These are phyloP conservation scores for Phaseolus lunatus DNA, from an alignment of 306 rosid species.

Conservation along the genomic window DNA sequence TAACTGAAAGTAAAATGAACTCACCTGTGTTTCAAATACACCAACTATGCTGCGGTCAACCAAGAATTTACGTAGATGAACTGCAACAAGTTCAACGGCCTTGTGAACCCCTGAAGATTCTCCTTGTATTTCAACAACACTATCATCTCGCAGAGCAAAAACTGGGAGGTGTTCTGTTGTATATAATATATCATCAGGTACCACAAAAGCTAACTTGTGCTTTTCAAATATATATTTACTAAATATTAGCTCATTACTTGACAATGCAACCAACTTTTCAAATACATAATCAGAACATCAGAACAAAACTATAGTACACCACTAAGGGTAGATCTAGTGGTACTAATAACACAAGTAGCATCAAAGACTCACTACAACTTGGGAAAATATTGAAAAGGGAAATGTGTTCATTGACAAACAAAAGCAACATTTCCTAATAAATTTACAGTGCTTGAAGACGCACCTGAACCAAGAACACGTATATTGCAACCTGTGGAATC, in stretches of 20 bases:
- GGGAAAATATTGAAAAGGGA: slow-evolving; percentile 1
- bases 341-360: not conserved
- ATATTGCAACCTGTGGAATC: slow-evolving; percentile 63
- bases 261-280: slow-evolving; percentile 1
- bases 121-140: slow-evolving; percentile 69
- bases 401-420: not conserved
- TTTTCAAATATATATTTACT: slow-evolving; percentile 4
- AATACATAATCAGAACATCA: slow-evolving; percentile 26
- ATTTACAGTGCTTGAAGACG: slow-evolving; percentile 23
- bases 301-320: not conserved
- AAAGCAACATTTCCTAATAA: not conserved
- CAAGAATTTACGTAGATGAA: slow-evolving; percentile 65
- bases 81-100: slow-evolving; percentile 62
- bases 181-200: slow-evolving; percentile 39
- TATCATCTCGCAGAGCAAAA: slow-evolving; percentile 63
- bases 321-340: not conserved
- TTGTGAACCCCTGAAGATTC: slow-evolving; percentile 62
- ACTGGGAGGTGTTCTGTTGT: slow-evolving; percentile 58
- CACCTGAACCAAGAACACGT: slow-evolving; percentile 65
- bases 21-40: slow-evolving; percentile 64
- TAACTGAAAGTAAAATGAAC: slow-evolving; percentile 17
- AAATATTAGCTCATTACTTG: slow-evolving; percentile 16
- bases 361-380: not conserved
- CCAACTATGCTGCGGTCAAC: slow-evolving; percentile 70
- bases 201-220: not conserved